phyloP scores from a whole-genome alignment of 345 rosid genomes.

The Euphorbia peplus region DNA sequence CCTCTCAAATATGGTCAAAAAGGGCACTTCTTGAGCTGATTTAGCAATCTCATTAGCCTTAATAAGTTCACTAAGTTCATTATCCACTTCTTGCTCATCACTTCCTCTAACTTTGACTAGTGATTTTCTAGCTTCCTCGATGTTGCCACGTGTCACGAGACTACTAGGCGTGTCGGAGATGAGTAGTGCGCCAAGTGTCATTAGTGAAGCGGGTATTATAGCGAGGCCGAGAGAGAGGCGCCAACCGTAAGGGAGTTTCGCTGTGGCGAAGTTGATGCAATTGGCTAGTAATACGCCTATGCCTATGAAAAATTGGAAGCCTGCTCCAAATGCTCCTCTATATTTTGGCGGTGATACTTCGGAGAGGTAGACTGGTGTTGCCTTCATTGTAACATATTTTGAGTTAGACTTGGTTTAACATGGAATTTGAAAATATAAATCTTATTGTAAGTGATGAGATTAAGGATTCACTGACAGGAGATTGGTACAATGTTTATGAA shows the following conservation, averaged over 20 bases:
- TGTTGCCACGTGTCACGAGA: slow-evolving; percentile 62
- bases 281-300: slow-evolving; percentile 66
- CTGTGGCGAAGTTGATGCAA: slow-evolving; percentile 51
- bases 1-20: slow-evolving; percentile 54
- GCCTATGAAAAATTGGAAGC: slow-evolving; percentile 74
- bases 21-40: slow-evolving; percentile 47
- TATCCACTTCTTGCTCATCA: slow-evolving; percentile 44
- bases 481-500: too few species aligned
- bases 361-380: slow-evolving; percentile 77
- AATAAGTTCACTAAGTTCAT: slow-evolving; percentile 50
- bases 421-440: too few species aligned
- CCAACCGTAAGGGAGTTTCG: slow-evolving; percentile 66
- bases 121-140: slow-evolving; percentile 47
- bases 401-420: too few species aligned
- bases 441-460: too few species aligned
- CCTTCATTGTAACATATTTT: slow-evolving; percentile 30
- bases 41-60: slow-evolving; percentile 45
- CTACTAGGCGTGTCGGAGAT: slow-evolving; percentile 74
- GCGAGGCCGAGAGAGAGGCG: slow-evolving; percentile 84
- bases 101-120: slow-evolving; percentile 48
- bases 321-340: slow-evolving; percentile 85
- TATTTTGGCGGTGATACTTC: slow-evolving; percentile 84
- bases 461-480: too few species aligned
- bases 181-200: slow-evolving; percentile 66
- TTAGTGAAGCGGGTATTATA: slow-evolving; percentile 56